These are phyloP conservation scores for Sicyos edulis DNA, from an alignment of 306 rosid genomes.

Conservation along the genomic window DNA sequence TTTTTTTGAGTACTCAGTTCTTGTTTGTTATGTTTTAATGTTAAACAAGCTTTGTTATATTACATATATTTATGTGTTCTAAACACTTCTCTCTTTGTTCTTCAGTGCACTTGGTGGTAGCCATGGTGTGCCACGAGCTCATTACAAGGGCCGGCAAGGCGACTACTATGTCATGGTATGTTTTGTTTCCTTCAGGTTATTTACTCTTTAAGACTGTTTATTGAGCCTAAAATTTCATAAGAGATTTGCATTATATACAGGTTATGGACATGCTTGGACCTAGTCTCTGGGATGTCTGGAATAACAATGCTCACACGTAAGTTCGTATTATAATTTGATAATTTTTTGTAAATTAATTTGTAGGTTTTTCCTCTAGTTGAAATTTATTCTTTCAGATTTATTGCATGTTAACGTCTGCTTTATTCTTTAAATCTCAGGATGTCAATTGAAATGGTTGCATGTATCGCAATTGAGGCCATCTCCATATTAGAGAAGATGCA, in stretches of 20 bases:
- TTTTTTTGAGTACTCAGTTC: no score
- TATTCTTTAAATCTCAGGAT: constrained; percentile 30
- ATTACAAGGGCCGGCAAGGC: constrained; percentile 45
- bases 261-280: constrained; percentile 57
- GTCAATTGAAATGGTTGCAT: constrained; percentile 54
- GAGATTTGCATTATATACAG: constrained; percentile 20
- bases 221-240: neutral
- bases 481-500: constrained; percentile 52
- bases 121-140: constrained; percentile 49
- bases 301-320: constrained; percentile 43
- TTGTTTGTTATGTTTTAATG: neutral
- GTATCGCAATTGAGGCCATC: constrained; percentile 49
- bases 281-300: constrained; percentile 53
- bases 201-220: neutral
- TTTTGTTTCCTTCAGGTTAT: neutral
- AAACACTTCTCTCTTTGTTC: neutral
- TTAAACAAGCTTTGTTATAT: neutral
- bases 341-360: neutral
- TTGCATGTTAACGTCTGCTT: neutral
- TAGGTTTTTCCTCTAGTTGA: neutral
- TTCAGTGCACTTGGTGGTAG: constrained; percentile 44
- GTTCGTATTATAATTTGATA: constrained; percentile 4
- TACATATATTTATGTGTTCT: neutral
- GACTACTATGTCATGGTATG: constrained; percentile 47
- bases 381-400: neutral